These are phyloP conservation scores for Aspergillus sclerotialis DNA, from an alignment of 2,329 filamentous ascomycete genomes.

Conservation along the genomic window DNA sequence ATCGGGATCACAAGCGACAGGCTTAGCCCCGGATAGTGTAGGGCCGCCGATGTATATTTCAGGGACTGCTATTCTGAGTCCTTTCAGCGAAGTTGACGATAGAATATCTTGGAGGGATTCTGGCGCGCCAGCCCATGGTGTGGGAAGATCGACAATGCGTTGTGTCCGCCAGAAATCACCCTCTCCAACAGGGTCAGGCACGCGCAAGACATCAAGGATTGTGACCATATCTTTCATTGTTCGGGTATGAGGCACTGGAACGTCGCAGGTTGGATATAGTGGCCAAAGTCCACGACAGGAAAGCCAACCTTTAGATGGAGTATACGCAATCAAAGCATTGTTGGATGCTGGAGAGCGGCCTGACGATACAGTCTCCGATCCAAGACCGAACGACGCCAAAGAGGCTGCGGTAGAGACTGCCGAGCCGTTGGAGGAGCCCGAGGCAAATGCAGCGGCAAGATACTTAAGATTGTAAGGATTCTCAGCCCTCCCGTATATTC, in stretches of 20 bases:
- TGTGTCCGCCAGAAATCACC: slow-evolving; percentile 54
- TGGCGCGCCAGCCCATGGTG: slow-evolving; percentile 23
- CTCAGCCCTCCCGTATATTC: slow-evolving; percentile 50
- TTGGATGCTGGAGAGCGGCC: slow-evolving; percentile 52
- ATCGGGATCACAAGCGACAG: slow-evolving; percentile 27
- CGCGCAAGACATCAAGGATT: slow-evolving; percentile 44
- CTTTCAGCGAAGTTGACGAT: slow-evolving; percentile 26
- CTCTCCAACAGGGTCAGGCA: slow-evolving; percentile 32
- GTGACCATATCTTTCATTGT: slow-evolving; percentile 45
- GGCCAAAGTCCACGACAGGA: slow-evolving; percentile 50
- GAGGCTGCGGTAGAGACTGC: slow-evolving; percentile 45
- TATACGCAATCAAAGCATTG: slow-evolving; percentile 51
- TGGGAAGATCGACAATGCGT: slow-evolving; percentile 36
- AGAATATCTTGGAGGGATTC: slow-evolving; percentile 26
- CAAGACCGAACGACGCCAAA: slow-evolving; percentile 49
- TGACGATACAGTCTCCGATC: slow-evolving; percentile 50
- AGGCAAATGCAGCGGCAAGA: slow-evolving; percentile 49
- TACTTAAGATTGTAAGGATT: slow-evolving; percentile 51
- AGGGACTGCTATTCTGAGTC: slow-evolving; percentile 44
- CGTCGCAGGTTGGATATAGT: slow-evolving; percentile 51
- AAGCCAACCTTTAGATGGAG: slow-evolving; percentile 48
- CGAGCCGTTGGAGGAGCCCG: slow-evolving; percentile 53
- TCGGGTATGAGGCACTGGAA: slow-evolving; percentile 47
- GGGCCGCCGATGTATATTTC: slow-evolving; percentile 44
- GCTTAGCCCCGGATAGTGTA: slow-evolving; percentile 23